phyloP scores from a whole-genome alignment of 2,329 filamentous ascomycete species.

The Penicillium psychrosexuale region DNA sequence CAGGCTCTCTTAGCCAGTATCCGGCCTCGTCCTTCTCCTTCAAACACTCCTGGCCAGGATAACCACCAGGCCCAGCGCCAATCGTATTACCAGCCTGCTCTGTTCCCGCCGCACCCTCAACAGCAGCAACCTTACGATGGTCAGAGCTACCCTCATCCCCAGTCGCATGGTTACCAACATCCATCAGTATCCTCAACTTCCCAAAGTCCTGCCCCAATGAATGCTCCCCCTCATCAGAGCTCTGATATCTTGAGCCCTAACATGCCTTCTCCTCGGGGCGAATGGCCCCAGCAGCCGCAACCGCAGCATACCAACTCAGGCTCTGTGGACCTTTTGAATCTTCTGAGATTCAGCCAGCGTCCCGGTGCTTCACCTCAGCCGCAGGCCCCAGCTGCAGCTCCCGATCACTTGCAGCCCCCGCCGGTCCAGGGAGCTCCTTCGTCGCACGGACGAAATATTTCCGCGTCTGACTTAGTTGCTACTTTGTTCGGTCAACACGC shows the following conservation, averaged over 20 bases:
- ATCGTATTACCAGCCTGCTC: slow-evolving; percentile 27
- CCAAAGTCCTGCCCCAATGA: slow-evolving; percentile 54
- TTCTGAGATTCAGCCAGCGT: slow-evolving; percentile 62
- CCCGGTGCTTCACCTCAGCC: slow-evolving; percentile 32
- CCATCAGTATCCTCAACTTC: slow-evolving; percentile 58
- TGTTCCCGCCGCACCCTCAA: slow-evolving; percentile 31
- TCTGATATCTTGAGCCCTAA: slow-evolving; percentile 60
- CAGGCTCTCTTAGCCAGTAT: slow-evolving; percentile 48
- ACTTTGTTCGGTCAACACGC: slow-evolving; percentile 51
- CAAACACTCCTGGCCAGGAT: slow-evolving; percentile 31
- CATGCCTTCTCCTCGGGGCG: slow-evolving; percentile 43
- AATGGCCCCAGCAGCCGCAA: slow-evolving; percentile 42
- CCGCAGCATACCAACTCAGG: slow-evolving; percentile 42
- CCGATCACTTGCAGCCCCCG: slow-evolving; percentile 29
- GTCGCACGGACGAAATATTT: slow-evolving; percentile 43
- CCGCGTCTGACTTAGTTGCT: slow-evolving; percentile 57
- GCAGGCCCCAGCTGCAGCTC: slow-evolving; percentile 23
- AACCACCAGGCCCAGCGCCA: slow-evolving; percentile 27
- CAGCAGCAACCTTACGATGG: slow-evolving; percentile 32
- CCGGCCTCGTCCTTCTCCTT: slow-evolving; percentile 40
- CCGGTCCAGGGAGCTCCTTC: slow-evolving; percentile 25
- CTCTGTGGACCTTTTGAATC: slow-evolving; percentile 58
- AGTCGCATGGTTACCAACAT: slow-evolving; percentile 49
- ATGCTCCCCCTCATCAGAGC: slow-evolving; percentile 55
- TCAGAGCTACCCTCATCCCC: slow-evolving; percentile 32